Base-by-base conservation (phyloP, 192 early-diverging fungal genomes). In the Irineochytrium annulatum region DNA sequence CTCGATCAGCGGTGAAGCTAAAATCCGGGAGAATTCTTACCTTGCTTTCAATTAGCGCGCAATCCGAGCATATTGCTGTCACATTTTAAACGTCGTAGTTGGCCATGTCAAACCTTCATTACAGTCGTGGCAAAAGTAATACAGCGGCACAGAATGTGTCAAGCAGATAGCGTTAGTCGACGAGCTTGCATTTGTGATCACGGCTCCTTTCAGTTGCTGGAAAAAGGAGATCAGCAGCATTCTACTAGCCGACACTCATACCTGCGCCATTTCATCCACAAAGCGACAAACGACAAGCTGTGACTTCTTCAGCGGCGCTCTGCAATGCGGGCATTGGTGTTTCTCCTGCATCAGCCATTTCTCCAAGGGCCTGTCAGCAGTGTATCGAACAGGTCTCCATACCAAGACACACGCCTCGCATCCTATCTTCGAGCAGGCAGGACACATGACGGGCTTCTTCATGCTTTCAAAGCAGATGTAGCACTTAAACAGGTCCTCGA, bases 391-490 rank as follows among this genome's bases (percentile, higher is more conserved):
- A 49, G 29, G 45, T 29, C 8, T 22, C 16, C 59, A 16, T 39
- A 80, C 77, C 46, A 45, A 34, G 2, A 80, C 33, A 55, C 78
- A 80, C 19, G 3, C 41, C 48, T 77, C 73, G 61, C 78, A 80
- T 1, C 72, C 72, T 4, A 77, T 60, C 55, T 77, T 80, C 16
- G 62, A 62, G 60, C 78, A 80, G 19, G 46, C 33, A 0, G 75
- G 74, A 53, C 67, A 72, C 70, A 80, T 76, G 33, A 72, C 67
- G 1, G 78, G 74, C 22, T 43, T 66, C 32, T 43, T 30, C n/a
- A 80, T 51, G 1, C 8, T 35, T 2, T 72, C 78, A 34, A 70
- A 75, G 59, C 78, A 80, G 39, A 80, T 77, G 59, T 75, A 77
- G 68, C 78, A 80, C 43, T 72, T 68, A 46, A 80, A 72, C 63